phyloP scores from a whole-genome alignment of 495 filamentous ascomycete species.

The Podospora sp. region DNA sequence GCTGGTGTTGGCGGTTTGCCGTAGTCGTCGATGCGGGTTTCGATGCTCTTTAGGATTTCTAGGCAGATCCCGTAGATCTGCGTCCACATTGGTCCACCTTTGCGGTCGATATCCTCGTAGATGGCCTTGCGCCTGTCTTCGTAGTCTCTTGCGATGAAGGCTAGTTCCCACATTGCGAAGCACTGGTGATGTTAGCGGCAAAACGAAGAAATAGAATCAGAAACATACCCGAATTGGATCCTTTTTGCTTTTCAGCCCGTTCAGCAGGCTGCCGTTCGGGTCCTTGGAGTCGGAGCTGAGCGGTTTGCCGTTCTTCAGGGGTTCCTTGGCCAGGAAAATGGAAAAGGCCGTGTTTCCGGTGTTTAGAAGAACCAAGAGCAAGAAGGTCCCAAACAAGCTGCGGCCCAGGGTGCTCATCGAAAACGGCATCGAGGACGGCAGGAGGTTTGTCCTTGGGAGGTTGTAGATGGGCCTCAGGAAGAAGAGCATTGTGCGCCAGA shows the following conservation, averaged over 20 bases:
- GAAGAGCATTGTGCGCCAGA: slow-evolving; percentile 68
- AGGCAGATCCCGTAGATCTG: slow-evolving; percentile 72
- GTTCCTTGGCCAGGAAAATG: slow-evolving; percentile 73
- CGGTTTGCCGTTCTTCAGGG: slow-evolving; percentile 80
- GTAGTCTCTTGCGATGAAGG: slow-evolving; percentile 72
- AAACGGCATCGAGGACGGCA: slow-evolving; percentile 60
- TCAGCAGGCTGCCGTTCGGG: slow-evolving; percentile 87
- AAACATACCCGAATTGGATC: slow-evolving; percentile 58
- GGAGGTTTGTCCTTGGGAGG: slow-evolving; percentile 68
- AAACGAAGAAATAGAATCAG: slow-evolving; percentile 1
- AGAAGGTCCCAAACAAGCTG: slow-evolving; percentile 62
- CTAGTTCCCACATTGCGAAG: slow-evolving; percentile 91
- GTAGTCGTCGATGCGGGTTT: slow-evolving; percentile 62
- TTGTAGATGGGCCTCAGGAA: slow-evolving; percentile 73
- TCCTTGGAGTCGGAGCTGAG: slow-evolving; percentile 82
- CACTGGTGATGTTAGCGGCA: slow-evolving; percentile 47
- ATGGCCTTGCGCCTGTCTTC: slow-evolving; percentile 75
- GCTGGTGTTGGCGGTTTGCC: slow-evolving; percentile 51
- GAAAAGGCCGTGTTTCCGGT: slow-evolving; percentile 75
- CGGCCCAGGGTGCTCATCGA: slow-evolving; percentile 60
- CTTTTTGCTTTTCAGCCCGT: slow-evolving; percentile 77
- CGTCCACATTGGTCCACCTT: slow-evolving; percentile 75
- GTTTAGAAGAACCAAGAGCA: slow-evolving; percentile 74
- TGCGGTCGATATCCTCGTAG: slow-evolving; percentile 86
- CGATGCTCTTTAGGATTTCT: slow-evolving; percentile 65